phyloP scores from a whole-genome alignment of 1,139 yeast species.

The Scheffersomyces segobiensis region DNA sequence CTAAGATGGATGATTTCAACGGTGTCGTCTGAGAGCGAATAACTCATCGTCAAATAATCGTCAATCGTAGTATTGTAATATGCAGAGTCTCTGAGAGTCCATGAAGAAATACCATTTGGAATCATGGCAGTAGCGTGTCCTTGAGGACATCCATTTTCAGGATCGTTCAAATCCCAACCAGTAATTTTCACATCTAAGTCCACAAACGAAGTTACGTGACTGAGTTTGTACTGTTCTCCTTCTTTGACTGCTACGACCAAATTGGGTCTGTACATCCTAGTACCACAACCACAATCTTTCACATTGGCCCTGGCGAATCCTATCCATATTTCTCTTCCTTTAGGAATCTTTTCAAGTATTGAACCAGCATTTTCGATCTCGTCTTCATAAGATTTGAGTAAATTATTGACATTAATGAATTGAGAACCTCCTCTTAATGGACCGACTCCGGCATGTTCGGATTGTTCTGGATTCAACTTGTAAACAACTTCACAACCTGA shows the following conservation, averaged over 20 bases:
- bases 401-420: too few relatives aligned
- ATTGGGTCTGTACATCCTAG: slow-evolving; percentile 27
- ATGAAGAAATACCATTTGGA: slow-evolving; percentile 27
- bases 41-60: slow-evolving; percentile 32
- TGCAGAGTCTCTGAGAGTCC: slow-evolving; percentile 20
- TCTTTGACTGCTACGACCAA: slow-evolving; percentile 25
- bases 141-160: slow-evolving; percentile 25
- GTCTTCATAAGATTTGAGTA: too few relatives aligned
- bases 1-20: too few relatives aligned
- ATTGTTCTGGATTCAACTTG: too few relatives aligned
- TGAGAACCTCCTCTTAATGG: too few relatives aligned
- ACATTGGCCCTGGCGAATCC: slow-evolving; percentile 54
- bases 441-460: too few relatives aligned
- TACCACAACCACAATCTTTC: slow-evolving; percentile 30
- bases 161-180: slow-evolving; percentile 22
- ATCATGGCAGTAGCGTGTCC: slow-evolving; percentile 24
- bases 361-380: slow-evolving; percentile 25
- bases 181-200: slow-evolving; percentile 28
- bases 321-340: slow-evolving; percentile 46
- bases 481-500: too few relatives aligned
- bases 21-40: slow-evolving; percentile 34
- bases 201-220: slow-evolving; percentile 33
- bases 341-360: slow-evolving; percentile 32
- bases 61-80: too few relatives aligned
- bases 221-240: slow-evolving; percentile 15